Percentiles rank a stretch among this genome's conserved stretches.
These are phyloP conservation scores for Lithohypha guttulata DNA, from an alignment of 2,329 filamentous ascomycete species.

Conservation along the genomic window DNA sequence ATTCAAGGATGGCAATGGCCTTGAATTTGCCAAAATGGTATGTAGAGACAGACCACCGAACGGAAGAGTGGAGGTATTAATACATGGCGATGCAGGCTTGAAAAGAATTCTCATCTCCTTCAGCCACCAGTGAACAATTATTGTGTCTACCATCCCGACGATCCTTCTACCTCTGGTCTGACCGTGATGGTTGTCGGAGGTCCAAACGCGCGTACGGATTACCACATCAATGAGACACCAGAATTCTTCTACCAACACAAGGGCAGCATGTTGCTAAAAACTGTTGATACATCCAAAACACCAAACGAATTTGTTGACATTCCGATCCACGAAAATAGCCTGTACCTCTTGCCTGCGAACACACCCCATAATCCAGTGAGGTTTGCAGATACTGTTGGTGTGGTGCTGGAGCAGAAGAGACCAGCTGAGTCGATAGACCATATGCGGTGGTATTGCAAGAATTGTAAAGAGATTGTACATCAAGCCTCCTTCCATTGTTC, in stretches of 20 bases:
- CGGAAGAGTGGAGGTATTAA: neutral
- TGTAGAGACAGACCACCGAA: conserved; percentile 5
- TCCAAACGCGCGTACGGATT: conserved; percentile 91
- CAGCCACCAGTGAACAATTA: conserved; percentile 95
- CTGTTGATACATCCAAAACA: conserved; percentile 55
- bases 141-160: conserved; percentile 69
- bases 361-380: conserved; percentile 94
- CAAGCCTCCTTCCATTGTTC: conserved; percentile 82
- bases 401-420: conserved; percentile 80
- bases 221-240: conserved; percentile 92
- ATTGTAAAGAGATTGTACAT: conserved; percentile 63
- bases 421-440: conserved; percentile 60
- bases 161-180: conserved; percentile 72
- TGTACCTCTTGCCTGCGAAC: conserved; percentile 87
- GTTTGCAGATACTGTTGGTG: conserved; percentile 85
- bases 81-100: conserved; percentile 51
- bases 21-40: conserved; percentile 40
- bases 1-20: conserved; percentile 9
- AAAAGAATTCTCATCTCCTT: conserved; percentile 82
- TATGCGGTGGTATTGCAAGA: conserved; percentile 81
- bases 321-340: conserved; percentile 80
- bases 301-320: conserved; percentile 63
- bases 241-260: conserved; percentile 98
- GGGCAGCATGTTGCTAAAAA: conserved; percentile 86
- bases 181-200: conserved; percentile 91